Evolutionary conservation across 108 stramenopile genomes (phyloP).

Genomic region (Fragilaria radians): DNA sequence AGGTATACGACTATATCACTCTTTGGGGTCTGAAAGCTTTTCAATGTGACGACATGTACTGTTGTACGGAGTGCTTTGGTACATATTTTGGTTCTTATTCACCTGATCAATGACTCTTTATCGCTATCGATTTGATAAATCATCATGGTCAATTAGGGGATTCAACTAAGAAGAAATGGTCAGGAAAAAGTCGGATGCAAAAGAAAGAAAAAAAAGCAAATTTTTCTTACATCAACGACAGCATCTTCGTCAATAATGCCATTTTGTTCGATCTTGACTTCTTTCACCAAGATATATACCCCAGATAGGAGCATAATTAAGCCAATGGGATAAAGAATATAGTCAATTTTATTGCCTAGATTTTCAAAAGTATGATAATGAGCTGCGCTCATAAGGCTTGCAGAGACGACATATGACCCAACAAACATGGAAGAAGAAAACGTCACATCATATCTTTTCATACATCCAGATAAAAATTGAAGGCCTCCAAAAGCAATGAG

Average conservation of each 20-base stretch:
- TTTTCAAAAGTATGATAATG: conserved; percentile 48
- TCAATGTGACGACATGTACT: too few relatives aligned
- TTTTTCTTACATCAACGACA: too few relatives aligned
- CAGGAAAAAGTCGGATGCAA: too few relatives aligned
- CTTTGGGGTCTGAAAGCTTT: too few relatives aligned
- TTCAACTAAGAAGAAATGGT: too few relatives aligned
- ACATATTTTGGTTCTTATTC: too few relatives aligned
- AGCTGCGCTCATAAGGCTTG: conserved; percentile 35
- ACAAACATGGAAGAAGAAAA: conserved; percentile 55
- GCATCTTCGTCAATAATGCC: not conserved
- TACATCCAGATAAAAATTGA: conserved; percentile 37
- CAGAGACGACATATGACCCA: conserved; percentile 40
- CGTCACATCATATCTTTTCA: conserved; percentile 54
- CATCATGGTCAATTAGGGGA: too few relatives aligned
- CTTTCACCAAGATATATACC: conserved; percentile 25
- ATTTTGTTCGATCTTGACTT: not conserved
- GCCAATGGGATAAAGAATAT: conserved; percentile 37
- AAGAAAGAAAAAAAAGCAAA: too few relatives aligned
- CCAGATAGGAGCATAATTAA: conserved; percentile 27
- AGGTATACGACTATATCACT: too few relatives aligned
- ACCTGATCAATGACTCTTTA: too few relatives aligned
- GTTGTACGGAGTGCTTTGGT: too few relatives aligned
- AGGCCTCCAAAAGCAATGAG: conserved; percentile 33
- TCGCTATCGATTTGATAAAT: too few relatives aligned
- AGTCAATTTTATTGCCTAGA: conserved; percentile 15